These are phyloP conservation scores for Cadophora luteo-olivacea DNA, from an alignment of 2,329 filamentous ascomycete species.

Conservation along the genomic window DNA sequence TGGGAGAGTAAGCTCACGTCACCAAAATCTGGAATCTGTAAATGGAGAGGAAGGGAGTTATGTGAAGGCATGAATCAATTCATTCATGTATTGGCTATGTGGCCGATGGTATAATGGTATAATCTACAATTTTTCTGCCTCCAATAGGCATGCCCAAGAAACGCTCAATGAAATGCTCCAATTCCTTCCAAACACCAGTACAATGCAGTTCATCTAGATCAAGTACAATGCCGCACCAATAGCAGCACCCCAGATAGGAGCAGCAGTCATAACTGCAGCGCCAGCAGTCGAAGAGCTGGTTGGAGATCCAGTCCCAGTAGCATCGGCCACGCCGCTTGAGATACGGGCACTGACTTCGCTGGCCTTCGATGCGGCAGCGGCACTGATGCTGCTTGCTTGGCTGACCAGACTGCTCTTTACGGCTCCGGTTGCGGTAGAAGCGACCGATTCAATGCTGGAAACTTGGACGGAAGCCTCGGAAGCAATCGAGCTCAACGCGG, in stretches of 20 bases:
- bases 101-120: constrained; percentile 12
- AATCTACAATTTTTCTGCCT: constrained; percentile 5
- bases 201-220: constrained; percentile 19
- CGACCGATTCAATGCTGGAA: constrained; percentile 19
- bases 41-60: too few relatives aligned
- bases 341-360: background rate
- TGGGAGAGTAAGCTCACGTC: background rate
- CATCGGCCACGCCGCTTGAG: background rate
- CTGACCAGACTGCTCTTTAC: constrained; percentile 22
- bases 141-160: background rate
- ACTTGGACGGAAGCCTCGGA: constrained; percentile 21
- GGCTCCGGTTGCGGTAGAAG: constrained; percentile 26
- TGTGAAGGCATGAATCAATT: background rate
- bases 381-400: constrained; percentile 21
- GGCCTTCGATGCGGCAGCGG: constrained; percentile 12
- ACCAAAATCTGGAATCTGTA: too few relatives aligned
- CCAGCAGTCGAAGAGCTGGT: constrained; percentile 16
- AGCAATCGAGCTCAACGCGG: constrained; percentile 16
- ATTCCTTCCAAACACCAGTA: background rate
- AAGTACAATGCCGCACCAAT: constrained; percentile 30
- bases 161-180: constrained; percentile 4
- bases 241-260: constrained; percentile 28
- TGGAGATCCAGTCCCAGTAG: background rate
- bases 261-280: constrained; percentile 26
- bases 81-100: background rate